A percentile compares a stretch with the other conserved stretches of the same genome.
Evolutionary conservation across 305 asterid species (phyloP).

Genomic region (Caryopteris hybrid): DNA sequence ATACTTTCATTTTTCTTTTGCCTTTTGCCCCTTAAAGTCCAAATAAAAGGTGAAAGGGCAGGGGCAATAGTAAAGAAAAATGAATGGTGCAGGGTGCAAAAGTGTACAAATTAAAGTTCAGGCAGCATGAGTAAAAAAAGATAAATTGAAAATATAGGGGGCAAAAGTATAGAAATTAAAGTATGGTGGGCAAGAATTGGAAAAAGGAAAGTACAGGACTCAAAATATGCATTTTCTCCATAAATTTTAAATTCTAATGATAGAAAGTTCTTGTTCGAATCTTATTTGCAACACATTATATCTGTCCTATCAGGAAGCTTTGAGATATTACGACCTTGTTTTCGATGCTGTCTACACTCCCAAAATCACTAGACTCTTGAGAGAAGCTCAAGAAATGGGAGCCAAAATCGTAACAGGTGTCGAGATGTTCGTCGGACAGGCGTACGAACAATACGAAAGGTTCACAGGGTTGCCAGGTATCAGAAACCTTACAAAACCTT

Average conservation of each 20-base stretch:
- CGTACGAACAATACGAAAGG: slow-evolving; percentile 83
- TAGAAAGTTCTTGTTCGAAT: neutral
- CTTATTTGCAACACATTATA: too few species aligned
- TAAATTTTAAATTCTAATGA: neutral
- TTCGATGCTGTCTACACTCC: slow-evolving; percentile 95
- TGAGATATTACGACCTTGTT: slow-evolving; percentile 61
- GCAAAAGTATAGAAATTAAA: too few species aligned
- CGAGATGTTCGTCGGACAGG: slow-evolving; percentile 92
- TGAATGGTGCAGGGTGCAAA: too few species aligned
- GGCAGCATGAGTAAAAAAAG: too few species aligned
- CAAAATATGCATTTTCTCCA: neutral
- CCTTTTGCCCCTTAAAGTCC: too few species aligned
- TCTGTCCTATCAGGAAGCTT: slow-evolving; percentile 56
- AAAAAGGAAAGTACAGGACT: too few species aligned
- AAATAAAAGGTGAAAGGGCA: too few species aligned
- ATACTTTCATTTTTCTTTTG: too few species aligned
- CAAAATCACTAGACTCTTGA: slow-evolving; percentile 70
- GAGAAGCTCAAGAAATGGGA: slow-evolving; percentile 77
- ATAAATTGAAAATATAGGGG: too few species aligned
- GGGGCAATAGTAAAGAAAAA: too few species aligned
- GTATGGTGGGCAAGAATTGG: too few species aligned
- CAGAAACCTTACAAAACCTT: neutral
- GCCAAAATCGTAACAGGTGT: slow-evolving; percentile 78
- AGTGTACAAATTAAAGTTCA: too few species aligned
- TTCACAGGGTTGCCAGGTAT: slow-evolving; percentile 92